These are phyloP conservation scores for Phytophthora crassamura DNA, from an alignment of 352 stramenopile genomes.

Conservation along the genomic window DNA sequence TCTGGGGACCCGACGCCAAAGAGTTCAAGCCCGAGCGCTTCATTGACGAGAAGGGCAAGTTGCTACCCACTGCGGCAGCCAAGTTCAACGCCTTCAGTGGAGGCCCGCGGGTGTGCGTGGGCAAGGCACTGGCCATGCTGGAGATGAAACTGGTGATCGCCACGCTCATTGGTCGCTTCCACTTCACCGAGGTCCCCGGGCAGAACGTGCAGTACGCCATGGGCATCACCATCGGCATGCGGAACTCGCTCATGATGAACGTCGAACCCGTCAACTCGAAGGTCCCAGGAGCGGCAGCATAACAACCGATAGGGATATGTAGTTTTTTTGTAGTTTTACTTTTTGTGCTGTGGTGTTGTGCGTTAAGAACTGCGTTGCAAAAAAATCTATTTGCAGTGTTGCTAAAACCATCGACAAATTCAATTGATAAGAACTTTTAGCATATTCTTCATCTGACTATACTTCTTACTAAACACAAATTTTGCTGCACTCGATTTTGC, in stretches of 20 bases:
- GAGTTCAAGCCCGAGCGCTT: slow-evolving; percentile 49
- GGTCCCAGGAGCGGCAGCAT: slow-evolving; percentile 16
- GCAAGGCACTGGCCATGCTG: slow-evolving; percentile 68
- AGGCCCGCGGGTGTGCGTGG: slow-evolving; percentile 71
- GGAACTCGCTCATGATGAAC: slow-evolving; percentile 36
- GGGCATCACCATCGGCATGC: slow-evolving; percentile 56
- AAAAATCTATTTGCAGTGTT: too few species aligned
- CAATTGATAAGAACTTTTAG: too few species aligned
- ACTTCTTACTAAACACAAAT: too few species aligned
- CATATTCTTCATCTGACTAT: too few species aligned
- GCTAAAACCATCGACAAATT: too few species aligned
- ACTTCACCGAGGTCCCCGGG: slow-evolving; percentile 38
- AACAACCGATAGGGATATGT: background rate
- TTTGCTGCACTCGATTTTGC: too few species aligned
- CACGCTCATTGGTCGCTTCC: slow-evolving; percentile 56
- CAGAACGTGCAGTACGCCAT: slow-evolving; percentile 42
- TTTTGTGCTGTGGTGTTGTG: slow-evolving; percentile 1
- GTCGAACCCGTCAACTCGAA: slow-evolving; percentile 19
- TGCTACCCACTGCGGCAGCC: slow-evolving; percentile 50
- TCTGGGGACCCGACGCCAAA: slow-evolving; percentile 69
- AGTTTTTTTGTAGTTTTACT: slow-evolving; percentile 1
- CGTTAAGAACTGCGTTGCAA: background rate
- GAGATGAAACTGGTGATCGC: slow-evolving; percentile 74
- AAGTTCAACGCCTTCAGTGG: slow-evolving; percentile 78
- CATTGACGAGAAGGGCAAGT: slow-evolving; percentile 52